Evolutionary conservation across 805 yeast species (phyloP), one percentile per base, ranked within the genome.

Genomic region (Saccharomyces kudriavzevii): DNA sequence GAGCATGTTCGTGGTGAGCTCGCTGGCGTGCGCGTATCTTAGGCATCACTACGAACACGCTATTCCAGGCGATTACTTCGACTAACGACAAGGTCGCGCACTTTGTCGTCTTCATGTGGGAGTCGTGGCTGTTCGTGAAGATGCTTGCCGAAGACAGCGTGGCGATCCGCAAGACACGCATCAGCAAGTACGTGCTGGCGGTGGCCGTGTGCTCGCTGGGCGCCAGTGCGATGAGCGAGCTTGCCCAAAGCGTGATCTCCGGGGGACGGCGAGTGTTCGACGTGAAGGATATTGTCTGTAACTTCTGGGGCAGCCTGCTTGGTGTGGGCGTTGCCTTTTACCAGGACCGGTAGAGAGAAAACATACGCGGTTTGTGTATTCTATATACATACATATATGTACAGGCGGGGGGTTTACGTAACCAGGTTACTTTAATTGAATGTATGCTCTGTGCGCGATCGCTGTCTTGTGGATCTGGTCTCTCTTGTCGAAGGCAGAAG

Each of bases 391-490:
- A 43, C 47, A 48, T 51, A 45, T 43, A 47, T 35, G n/a, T 49
- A 24, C n/a, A 40, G 8, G 26, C 35, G 22, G 2, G 43, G 4
- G 29, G 10, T 27, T 17, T 35, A 17, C n/a, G 45, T 46, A 49
- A 43, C 27, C 8, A 14, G 40, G 29, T 61, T 52, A 73, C 58
- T 66, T 72, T 54, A 77, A 63, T 63, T 74, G 79, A 59, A 86
- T 77, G 69, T 82, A 87, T 51, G 96, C 84, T 81, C 97, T 85
- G 73, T 89, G 90, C 48, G 89, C 82, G 68, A 90, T 83, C 47
- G 97, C 97, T 56, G 81, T 74, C 73, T 85, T 89, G 72, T 92
- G 98, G 77, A 87, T 81, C 64, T 81, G 84, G 52, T 82, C 80
- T 71, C 85, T 83, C 76, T 87, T 90, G 58, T 89, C 97, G 70